These are phyloP conservation scores for Ganoderma boninense DNA, from an alignment of 1,284 basidiomycete species.

Conservation along the genomic window DNA sequence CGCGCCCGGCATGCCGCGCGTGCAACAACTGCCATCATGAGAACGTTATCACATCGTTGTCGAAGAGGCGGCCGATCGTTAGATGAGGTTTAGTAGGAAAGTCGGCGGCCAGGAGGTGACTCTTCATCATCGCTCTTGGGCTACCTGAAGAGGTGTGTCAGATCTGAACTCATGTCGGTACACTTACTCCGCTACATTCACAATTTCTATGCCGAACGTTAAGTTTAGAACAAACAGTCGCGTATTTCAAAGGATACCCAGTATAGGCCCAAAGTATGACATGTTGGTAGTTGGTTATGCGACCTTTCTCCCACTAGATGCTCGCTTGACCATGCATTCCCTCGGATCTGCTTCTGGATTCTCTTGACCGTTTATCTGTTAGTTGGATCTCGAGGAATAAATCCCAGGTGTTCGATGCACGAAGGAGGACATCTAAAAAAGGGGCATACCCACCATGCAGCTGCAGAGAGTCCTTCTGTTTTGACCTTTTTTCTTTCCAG, in stretches of 20 bases:
- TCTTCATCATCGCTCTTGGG: neutral
- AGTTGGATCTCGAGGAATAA: no score
- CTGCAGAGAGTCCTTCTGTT: no score
- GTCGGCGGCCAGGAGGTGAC: no score
- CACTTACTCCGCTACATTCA: neutral
- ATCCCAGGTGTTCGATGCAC: no score
- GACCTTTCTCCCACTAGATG: neutral
- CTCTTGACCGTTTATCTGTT: no score
- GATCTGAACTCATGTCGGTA: neutral
- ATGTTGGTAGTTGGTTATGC: neutral
- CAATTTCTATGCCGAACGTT: neutral
- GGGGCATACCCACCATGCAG: no score
- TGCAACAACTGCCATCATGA: neutral
- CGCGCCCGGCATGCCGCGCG: slow-evolving; percentile 6
- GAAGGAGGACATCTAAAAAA: no score
- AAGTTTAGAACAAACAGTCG: neutral
- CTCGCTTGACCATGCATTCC: neutral
- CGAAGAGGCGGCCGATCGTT: neutral
- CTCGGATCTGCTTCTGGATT: no score
- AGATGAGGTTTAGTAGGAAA: neutral
- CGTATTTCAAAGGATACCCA: neutral
- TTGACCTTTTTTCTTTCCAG: no score
- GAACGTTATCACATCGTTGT: no score
- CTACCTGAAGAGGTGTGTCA: neutral
- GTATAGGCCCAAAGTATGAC: neutral